Percentiles rank a stretch among this genome's conserved stretches.
These are phyloP conservation scores for Aspergillus viridinutans DNA, from an alignment of 2,329 filamentous ascomycete genomes.

Conservation along the genomic window DNA sequence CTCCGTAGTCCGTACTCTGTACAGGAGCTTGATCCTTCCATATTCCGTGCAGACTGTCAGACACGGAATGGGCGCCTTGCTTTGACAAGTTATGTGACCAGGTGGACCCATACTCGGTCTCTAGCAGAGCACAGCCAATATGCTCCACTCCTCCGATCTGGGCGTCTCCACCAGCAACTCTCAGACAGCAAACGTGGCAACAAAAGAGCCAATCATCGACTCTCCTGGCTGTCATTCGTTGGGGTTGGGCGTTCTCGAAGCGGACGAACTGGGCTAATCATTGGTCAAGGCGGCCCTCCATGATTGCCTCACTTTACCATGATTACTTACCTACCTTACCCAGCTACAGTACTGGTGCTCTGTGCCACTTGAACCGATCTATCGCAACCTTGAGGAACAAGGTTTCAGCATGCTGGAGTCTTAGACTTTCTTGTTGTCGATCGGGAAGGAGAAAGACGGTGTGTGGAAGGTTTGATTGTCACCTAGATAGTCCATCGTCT, in stretches of 20 bases:
- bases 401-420: background rate
- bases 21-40: too few relatives aligned
- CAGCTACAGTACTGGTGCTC: background rate
- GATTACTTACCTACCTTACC: too few relatives aligned
- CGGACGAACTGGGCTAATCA: slow-evolving; percentile 11
- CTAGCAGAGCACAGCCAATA: background rate
- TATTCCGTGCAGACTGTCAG: background rate
- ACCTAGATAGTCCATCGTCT: background rate
- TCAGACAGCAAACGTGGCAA: slow-evolving; percentile 16
- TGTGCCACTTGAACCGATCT: background rate
- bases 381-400: background rate
- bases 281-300: slow-evolving; percentile 15
- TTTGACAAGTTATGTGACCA: background rate
- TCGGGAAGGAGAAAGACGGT: background rate
- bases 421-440: background rate
- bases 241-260: slow-evolving; percentile 17
- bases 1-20: too few relatives aligned
- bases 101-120: background rate
- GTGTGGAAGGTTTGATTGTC: background rate
- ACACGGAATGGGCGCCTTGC: slow-evolving; percentile 3
- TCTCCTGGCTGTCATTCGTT: slow-evolving; percentile 14
- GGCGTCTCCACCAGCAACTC: background rate
- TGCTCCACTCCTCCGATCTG: background rate
- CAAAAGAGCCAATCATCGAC: slow-evolving; percentile 12
- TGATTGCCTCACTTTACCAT: slow-evolving; percentile 25